Percentiles rank a stretch among this genome's conserved stretches.
phyloP scores from a whole-genome alignment of 257 asterid genomes.

The Fraxinus pennsylvanica region DNA sequence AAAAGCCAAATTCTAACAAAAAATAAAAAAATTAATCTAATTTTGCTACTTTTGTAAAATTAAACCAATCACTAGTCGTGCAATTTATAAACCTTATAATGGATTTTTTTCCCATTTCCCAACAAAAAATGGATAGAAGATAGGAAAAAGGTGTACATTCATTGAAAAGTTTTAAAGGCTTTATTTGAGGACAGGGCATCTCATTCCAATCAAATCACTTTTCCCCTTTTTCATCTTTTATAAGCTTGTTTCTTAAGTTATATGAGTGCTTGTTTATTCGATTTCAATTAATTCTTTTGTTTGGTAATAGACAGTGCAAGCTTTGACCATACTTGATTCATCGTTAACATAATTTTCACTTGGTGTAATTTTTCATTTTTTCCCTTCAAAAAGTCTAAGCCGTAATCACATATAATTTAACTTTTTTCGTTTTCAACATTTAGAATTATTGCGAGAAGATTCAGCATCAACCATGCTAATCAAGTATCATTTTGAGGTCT shows the following conservation, averaged over 20 bases:
- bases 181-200: slow-evolving; percentile 22
- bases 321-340: neutral
- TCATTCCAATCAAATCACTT: slow-evolving; percentile 34
- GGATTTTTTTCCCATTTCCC: slow-evolving; percentile 13
- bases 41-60: too few species aligned
- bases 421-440: too few species aligned
- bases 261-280: neutral
- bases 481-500: too few species aligned
- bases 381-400: too few species aligned
- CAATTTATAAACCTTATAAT: neutral
- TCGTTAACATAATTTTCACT: too few species aligned
- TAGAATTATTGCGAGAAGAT: too few species aligned
- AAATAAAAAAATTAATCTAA: too few species aligned
- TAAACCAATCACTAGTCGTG: too few species aligned
- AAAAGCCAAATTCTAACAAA: too few species aligned
- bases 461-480: too few species aligned
- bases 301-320: neutral
- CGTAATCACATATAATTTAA: too few species aligned
- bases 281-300: neutral
- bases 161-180: slow-evolving; percentile 21
- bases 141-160: slow-evolving; percentile 21
- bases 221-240: slow-evolving; percentile 3
- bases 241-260: slow-evolving; percentile 32
- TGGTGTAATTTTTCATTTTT: too few species aligned
- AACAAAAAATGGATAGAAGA: slow-evolving; percentile 6